phyloP scores from a whole-genome alignment of 2,329 filamentous ascomycete genomes.

The Esteya vermicola region DNA sequence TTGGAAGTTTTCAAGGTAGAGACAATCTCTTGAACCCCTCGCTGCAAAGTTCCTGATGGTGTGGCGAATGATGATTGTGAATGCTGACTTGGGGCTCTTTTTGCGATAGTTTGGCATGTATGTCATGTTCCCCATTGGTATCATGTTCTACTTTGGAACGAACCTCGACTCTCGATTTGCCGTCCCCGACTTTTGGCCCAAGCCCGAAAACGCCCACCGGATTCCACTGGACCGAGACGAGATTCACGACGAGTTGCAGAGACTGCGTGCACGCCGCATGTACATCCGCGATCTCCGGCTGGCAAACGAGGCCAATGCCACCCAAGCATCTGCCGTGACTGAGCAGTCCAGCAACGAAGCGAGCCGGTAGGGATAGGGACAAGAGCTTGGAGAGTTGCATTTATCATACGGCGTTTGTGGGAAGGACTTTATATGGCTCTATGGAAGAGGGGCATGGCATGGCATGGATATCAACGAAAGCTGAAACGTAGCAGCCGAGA shows the following conservation, averaged over 20 bases:
- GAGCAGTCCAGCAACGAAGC: slow-evolving; percentile 1
- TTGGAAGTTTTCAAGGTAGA: slow-evolving; percentile 90
- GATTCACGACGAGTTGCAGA: slow-evolving; percentile 66
- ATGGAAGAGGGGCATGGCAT: not conserved
- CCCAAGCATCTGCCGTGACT: slow-evolving; percentile 9
- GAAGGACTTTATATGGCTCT: not conserved
- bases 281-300: slow-evolving; percentile 60
- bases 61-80: too few relatives aligned
- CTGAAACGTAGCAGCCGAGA: not conserved
- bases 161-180: slow-evolving; percentile 89
- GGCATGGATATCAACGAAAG: not conserved
- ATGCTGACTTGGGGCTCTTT: not conserved
- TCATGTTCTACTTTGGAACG: slow-evolving; percentile 99
- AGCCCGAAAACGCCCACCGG: slow-evolving; percentile 59
- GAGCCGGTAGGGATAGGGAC: not conserved
- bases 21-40: too few relatives aligned
- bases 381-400: not conserved
- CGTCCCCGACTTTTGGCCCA: slow-evolving; percentile 90
- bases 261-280: slow-evolving; percentile 50
- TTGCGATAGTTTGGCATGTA: slow-evolving; percentile 79
- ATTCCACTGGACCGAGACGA: slow-evolving; percentile 68
- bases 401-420: not conserved
- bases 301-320: slow-evolving; percentile 20
- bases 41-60: too few relatives aligned
- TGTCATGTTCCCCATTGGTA: slow-evolving; percentile 94